phyloP scores from a whole-genome alignment of 2,329 filamentous ascomycete genomes.

The Ophiobolus disseminans region DNA sequence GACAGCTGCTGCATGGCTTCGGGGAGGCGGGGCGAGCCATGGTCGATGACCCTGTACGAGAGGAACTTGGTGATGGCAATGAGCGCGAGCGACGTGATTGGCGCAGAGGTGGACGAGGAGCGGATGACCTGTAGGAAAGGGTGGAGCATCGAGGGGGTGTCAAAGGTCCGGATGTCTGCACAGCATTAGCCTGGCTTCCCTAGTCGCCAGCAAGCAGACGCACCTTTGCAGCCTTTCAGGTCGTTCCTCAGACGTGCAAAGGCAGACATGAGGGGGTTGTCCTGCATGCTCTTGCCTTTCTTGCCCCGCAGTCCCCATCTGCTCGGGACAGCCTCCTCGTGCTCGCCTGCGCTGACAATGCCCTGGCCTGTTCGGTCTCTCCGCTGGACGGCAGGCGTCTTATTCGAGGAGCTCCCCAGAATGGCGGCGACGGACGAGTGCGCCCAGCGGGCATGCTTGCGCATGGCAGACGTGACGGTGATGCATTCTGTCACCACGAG shows the following conservation, averaged over 20 bases:
- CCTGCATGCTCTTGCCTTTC: conserved; percentile 96
- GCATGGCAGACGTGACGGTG: conserved; percentile 96
- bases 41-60: conserved; percentile 88
- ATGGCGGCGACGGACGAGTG: conserved; percentile 97
- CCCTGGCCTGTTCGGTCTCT: conserved; percentile 45
- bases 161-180: conserved; percentile 83
- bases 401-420: conserved; percentile 72
- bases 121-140: conserved; percentile 97
- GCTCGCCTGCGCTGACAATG: conserved; percentile 45
- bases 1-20: conserved; percentile 94
- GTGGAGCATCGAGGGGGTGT: conserved; percentile 86
- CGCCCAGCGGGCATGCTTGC: conserved; percentile 94
- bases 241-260: conserved; percentile 91
- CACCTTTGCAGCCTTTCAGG: conserved; percentile 83
- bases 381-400: conserved; percentile 47
- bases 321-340: conserved; percentile 71
- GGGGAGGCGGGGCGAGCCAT: conserved; percentile 82
- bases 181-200: conserved; percentile 28
- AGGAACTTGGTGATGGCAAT: conserved; percentile 96
- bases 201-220: conserved; percentile 13
- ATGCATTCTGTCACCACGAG: conserved; percentile 99
- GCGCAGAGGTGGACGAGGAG: conserved; percentile 92
- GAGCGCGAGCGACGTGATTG: conserved; percentile 92
- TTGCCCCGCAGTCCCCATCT: conserved; percentile 93
- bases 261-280: conserved; percentile 93